Evolutionary conservation across 1,284 basidiomycete species (phyloP).

Genomic region (Rhodotorula sp.): DNA sequence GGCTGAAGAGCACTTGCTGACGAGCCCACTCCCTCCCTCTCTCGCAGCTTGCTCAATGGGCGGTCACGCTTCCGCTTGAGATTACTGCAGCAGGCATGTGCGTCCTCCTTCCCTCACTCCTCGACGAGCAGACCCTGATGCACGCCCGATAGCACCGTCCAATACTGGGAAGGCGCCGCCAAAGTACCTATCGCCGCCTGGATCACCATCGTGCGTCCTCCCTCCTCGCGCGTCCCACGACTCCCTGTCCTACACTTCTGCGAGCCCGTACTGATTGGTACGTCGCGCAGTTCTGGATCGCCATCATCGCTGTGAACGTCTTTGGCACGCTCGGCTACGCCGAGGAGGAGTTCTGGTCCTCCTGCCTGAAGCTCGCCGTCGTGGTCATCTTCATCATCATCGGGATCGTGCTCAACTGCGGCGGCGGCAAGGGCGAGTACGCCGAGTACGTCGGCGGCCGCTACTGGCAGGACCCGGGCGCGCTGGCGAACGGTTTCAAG

Average conservation of each 20-base stretch:
- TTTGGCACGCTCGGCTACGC: slow-evolving; percentile 44
- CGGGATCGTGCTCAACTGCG: slow-evolving; percentile 43
- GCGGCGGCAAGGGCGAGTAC: slow-evolving; percentile 29
- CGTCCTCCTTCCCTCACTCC: not conserved
- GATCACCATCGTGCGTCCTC: slow-evolving; percentile 47
- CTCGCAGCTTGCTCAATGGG: slow-evolving; percentile 49
- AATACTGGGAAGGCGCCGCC: slow-evolving; percentile 38
- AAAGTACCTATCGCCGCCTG: slow-evolving; percentile 39
- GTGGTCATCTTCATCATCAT: slow-evolving; percentile 53
- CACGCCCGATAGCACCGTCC: slow-evolving; percentile 13
- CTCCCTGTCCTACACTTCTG: slow-evolving; percentile 39
- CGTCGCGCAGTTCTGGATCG: slow-evolving; percentile 15
- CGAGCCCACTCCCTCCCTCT: not conserved
- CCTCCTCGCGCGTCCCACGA: not conserved
- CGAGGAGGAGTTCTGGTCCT: slow-evolving; percentile 50
- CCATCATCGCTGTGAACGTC: slow-evolving; percentile 41
- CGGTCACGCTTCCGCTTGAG: slow-evolving; percentile 52
- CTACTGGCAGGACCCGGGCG: slow-evolving; percentile 51
- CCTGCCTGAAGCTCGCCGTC: slow-evolving; percentile 52
- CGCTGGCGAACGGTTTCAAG: slow-evolving; percentile 56
- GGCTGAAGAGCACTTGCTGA: not conserved
- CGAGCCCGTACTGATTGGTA: not conserved
- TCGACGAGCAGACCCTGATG: not conserved
- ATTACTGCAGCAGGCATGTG: slow-evolving; percentile 45
- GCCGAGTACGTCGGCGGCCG: slow-evolving; percentile 36